Percentiles rank a stretch among this genome's conserved stretches.
Evolutionary conservation across 176 grass and related monocot genomes (phyloP).

Genomic region (Phragmites australis): DNA sequence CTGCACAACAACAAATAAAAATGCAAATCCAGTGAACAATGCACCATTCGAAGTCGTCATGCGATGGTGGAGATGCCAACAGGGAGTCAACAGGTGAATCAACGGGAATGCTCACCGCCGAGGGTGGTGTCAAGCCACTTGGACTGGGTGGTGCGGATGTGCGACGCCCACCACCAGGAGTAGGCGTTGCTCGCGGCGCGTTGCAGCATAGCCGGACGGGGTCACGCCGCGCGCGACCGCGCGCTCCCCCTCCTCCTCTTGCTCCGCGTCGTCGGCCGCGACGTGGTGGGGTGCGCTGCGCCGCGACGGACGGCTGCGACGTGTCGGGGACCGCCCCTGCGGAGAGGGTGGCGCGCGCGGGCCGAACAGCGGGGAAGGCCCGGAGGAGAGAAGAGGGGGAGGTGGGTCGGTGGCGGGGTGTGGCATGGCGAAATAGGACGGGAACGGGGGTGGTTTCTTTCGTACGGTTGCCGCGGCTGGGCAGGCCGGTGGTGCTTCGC

Average conservation of each 20-base stretch:
- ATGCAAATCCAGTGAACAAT: not conserved
- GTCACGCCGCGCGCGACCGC: conserved; percentile 28
- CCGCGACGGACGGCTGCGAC: not conserved
- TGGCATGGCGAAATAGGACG: conserved; percentile 50
- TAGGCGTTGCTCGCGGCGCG: conserved; percentile 88
- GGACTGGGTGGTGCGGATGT: conserved; percentile 78
- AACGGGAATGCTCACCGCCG: conserved; percentile 44
- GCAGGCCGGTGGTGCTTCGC: not conserved
- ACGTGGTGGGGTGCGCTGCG: not conserved
- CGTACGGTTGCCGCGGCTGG: conserved; percentile 1
- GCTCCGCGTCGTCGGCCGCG: conserved; percentile 1
- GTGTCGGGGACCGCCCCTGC: not conserved
- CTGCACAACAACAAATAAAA: conserved; percentile 27
- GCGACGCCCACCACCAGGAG: conserved; percentile 91
- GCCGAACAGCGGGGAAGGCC: not conserved
- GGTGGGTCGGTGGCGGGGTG: conserved; percentile 28
- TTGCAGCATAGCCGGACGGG: conserved; percentile 64
- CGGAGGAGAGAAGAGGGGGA: not conserved
- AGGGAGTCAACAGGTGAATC: not conserved
- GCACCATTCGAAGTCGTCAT: not conserved
- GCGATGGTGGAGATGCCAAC: not conserved
- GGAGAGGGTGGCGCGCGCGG: not conserved
- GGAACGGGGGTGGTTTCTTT: not conserved
- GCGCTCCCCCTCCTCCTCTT: not conserved
- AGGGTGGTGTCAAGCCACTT: conserved; percentile 76